phyloP scores from a whole-genome alignment of 768 basidiomycete genomes.

The Boletus edulis region DNA sequence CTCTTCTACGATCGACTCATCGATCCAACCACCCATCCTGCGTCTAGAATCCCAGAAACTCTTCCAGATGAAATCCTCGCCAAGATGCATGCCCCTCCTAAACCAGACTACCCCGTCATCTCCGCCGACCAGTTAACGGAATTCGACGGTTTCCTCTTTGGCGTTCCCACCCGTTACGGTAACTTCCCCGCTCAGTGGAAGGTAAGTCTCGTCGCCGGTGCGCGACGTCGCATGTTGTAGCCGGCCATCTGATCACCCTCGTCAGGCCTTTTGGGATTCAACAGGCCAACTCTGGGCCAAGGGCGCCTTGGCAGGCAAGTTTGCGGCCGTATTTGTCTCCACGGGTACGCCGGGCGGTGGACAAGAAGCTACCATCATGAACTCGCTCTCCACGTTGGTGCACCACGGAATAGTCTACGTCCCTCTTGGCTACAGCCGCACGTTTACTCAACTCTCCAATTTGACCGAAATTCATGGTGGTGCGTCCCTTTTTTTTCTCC shows the following conservation, averaged over 20 bases:
- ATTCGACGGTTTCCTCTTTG: slow-evolving; percentile 75
- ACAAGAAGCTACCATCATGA: slow-evolving; percentile 61
- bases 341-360: slow-evolving; percentile 76
- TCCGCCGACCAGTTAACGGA: slow-evolving; percentile 44
- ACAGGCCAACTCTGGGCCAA: slow-evolving; percentile 65
- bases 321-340: slow-evolving; percentile 70
- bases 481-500: slow-evolving; percentile 23
- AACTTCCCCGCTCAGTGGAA: slow-evolving; percentile 80
- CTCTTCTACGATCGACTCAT: background rate
- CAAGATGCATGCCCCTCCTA: slow-evolving; percentile 70
- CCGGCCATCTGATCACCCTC: too few species aligned
- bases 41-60: slow-evolving; percentile 74
- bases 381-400: slow-evolving; percentile 52
- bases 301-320: slow-evolving; percentile 73
- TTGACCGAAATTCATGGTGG: slow-evolving; percentile 56
- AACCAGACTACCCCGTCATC: slow-evolving; percentile 70
- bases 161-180: slow-evolving; percentile 80
- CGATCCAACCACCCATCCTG: background rate
- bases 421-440: slow-evolving; percentile 63
- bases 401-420: slow-evolving; percentile 79
- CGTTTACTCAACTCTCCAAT: slow-evolving; percentile 40
- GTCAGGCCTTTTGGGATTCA: slow-evolving; percentile 69
- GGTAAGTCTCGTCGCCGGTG: slow-evolving; percentile 34
- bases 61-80: slow-evolving; percentile 63
- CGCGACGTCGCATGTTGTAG: too few species aligned